Base-by-base conservation (phyloP, 2,329 filamentous ascomycete species). In the Graphilbum fragrans region DNA sequence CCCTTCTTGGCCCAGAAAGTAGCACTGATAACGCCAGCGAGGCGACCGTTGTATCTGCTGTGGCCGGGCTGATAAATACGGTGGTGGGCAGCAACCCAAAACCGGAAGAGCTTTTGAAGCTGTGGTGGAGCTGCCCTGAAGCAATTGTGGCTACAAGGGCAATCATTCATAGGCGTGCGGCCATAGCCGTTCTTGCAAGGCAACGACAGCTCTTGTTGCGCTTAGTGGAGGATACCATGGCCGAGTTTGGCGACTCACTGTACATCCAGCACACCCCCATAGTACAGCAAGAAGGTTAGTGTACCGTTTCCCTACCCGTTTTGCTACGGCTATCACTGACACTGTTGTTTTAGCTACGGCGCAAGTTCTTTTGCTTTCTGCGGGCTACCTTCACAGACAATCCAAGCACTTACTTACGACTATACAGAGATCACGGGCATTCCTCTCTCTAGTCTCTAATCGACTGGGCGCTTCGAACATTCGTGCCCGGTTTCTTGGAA, bases 261-360 rank as follows among this genome's bases (percentile, higher is more conserved):
- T 94, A 87, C 53, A 86, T 96, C 50, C 83, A 77, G 44, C 87
- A 96, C 58, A 76, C 82, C 0, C 80, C 88, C 5, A 74, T 83
- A n/a, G 55, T 92, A 32, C 83, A 88, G 53, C 92, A 98, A 69
- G 86, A 96, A 71, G 82, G 86, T 84, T 61, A 51, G 61, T n/a
- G 0, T 20, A 25, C 8, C 8, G 4, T 12, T 14, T 8, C 19
- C 12, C 12, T 22, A 21, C 12, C 11, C 20, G 16, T 16, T 8
- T 6, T 32, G 16, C 2, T 33, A 9, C 35, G 16, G 9, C 47
- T 42, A 48, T 22, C 11, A 29, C 37, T 56, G 58, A 42, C 59
- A 47, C 19, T 4, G 29, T 31, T 23, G 6, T 32, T 32, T 12
- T 39, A 92, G 86, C 79, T 21, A 82, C 88, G 54, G 74, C 84